phyloP scores from a whole-genome alignment of 495 filamentous ascomycete genomes.

The Penicillium ochrochloron region DNA sequence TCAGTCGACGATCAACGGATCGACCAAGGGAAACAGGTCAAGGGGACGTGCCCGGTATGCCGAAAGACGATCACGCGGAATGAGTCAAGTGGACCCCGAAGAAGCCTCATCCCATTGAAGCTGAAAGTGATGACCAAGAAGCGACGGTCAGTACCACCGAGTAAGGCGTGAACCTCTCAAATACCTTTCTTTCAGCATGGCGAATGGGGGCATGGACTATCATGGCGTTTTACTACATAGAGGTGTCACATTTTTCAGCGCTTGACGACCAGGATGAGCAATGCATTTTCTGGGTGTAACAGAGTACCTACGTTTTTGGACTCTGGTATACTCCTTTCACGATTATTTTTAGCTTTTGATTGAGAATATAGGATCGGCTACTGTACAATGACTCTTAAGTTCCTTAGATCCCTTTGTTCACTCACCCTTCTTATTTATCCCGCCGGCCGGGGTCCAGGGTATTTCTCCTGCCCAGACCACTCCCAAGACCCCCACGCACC shows the following conservation, averaged over 20 bases:
- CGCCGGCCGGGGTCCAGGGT: constrained; percentile 55
- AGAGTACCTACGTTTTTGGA: not conserved
- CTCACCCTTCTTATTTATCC: constrained; percentile 22
- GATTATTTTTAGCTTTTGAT: not conserved
- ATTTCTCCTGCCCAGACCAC: constrained; percentile 67
- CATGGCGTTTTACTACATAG: constrained; percentile 8
- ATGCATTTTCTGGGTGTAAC: not conserved
- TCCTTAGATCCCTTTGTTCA: not conserved
- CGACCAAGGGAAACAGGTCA: constrained; percentile 15
- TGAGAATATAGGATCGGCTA: not conserved
- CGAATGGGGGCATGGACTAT: constrained; percentile 2
- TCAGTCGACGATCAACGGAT: constrained; percentile 9
- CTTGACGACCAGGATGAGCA: not conserved
- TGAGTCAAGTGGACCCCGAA: constrained; percentile 17
- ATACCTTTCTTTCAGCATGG: not conserved
- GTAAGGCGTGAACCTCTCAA: constrained; percentile 8
- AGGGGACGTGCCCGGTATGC: constrained; percentile 27
- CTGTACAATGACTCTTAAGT: not conserved
- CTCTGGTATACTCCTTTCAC: not conserved
- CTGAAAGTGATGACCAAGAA: constrained; percentile 26
- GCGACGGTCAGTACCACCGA: not conserved
- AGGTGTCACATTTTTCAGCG: not conserved
- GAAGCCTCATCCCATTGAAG: constrained; percentile 25
- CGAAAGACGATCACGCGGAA: constrained; percentile 23
- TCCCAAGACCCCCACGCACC: constrained; percentile 45